These are phyloP conservation scores for Corylus heterophylla DNA, from an alignment of 306 rosid species.

Conservation along the genomic window DNA sequence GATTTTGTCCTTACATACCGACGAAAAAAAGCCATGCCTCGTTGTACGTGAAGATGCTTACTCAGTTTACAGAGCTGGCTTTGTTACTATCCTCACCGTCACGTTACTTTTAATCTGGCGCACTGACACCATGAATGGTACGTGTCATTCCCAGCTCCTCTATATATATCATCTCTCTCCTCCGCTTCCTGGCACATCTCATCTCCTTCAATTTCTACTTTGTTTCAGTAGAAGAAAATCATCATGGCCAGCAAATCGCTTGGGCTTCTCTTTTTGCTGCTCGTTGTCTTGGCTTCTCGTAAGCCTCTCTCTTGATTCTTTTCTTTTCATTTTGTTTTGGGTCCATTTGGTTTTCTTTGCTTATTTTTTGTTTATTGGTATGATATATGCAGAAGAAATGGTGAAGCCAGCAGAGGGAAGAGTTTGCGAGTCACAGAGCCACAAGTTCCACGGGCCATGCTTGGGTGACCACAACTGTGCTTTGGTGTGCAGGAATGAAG, in stretches of 20 bases:
- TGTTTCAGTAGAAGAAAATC: not conserved
- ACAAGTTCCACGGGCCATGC: conserved; percentile 39
- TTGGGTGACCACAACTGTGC: conserved; percentile 37
- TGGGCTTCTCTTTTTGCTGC: conserved; percentile 21
- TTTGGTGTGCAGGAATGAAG: conserved; percentile 42
- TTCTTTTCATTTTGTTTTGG: no score
- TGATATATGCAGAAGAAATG: conserved; percentile 18
- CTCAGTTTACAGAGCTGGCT: no score
- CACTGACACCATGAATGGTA: no score
- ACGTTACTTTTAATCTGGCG: no score
- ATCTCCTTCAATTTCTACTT: no score
- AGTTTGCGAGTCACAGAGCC: conserved; percentile 45
- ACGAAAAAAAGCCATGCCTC: no score
- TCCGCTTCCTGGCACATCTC: no score
- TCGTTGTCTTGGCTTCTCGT: conserved; percentile 39
- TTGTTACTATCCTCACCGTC: no score
- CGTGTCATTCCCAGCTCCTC: no score
- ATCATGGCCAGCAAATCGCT: conserved; percentile 35
- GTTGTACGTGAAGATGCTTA: no score
- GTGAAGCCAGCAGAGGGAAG: conserved; percentile 43
- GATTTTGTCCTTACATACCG: no score
- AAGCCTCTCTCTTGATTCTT: not conserved
- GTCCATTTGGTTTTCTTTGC: not conserved
- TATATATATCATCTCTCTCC: no score
- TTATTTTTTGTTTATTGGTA: not conserved